Conservation (phyloP, 345 rosid species). For the Moricandia arvensis region DNA sequence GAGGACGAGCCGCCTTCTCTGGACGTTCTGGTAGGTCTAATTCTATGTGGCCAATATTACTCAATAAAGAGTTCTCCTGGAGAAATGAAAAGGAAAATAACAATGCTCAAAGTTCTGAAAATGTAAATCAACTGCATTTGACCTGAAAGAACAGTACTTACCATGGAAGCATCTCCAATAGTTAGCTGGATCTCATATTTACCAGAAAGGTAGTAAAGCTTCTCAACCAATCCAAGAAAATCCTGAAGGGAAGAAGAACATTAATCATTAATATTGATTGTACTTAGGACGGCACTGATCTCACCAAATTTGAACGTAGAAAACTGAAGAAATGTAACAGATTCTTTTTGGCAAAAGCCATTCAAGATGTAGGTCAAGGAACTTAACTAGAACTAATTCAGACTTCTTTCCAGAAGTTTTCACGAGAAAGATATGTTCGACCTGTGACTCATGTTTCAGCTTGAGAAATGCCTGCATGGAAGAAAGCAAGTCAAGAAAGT, state of each 20-base stretch:
- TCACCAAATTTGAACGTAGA: neutral
- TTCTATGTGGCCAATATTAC: conserved; percentile 67
- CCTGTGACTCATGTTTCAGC: conserved; percentile 79
- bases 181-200: conserved; percentile 82
- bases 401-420: conserved; percentile 69
- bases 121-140: neutral
- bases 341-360: neutral
- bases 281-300: neutral
- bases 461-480: conserved; percentile 80
- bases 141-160: conserved; percentile 37
- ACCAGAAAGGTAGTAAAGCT: conserved; percentile 89
- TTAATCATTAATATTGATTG: conserved; percentile 2
- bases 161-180: conserved; percentile 94
- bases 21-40: conserved; percentile 91
- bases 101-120: conserved; percentile 3
- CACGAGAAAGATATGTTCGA: conserved; percentile 83
- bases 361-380: conserved; percentile 11
- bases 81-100: neutral
- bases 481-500: conserved; percentile 36
- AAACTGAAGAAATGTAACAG: neutral
- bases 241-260: conserved; percentile 50
- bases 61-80: conserved; percentile 86
- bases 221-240: conserved; percentile 91
- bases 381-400: conserved; percentile 79
- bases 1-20: conserved; percentile 85